Evolutionary conservation across 345 rosid species (phyloP).

Genomic region (Stellera chamaejasme): DNA sequence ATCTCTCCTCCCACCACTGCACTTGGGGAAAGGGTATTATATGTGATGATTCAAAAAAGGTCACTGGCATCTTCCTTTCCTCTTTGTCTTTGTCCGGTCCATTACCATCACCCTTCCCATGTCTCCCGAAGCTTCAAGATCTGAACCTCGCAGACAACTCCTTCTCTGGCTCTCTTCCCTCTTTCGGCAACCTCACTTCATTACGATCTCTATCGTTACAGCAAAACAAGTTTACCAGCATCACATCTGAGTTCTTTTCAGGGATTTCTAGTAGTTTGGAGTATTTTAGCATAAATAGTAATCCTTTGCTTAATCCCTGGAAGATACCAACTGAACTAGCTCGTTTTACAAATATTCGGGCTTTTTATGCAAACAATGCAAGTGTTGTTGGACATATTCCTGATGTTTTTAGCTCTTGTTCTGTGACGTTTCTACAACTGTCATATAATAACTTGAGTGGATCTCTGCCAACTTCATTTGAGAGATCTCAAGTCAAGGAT

Average conservation of each 20-base stretch:
- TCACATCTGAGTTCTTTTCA: constrained; percentile 13
- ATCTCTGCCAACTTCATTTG: constrained; percentile 30
- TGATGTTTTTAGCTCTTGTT: constrained; percentile 26
- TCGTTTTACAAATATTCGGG: constrained; percentile 12
- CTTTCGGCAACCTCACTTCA: no score
- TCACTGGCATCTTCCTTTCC: constrained; percentile 23
- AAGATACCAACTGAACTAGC: constrained; percentile 23
- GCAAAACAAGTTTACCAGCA: constrained; percentile 34
- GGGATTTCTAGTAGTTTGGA: constrained; percentile 31
- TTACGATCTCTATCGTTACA: no score
- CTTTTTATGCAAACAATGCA: constrained; percentile 13
- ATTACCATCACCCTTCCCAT: constrained; percentile 18
- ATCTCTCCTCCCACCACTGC: constrained; percentile 22
- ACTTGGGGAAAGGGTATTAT: constrained; percentile 19
- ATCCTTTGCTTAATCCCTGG: constrained; percentile 28
- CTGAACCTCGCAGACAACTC: constrained; percentile 9
- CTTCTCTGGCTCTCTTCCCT: no score
- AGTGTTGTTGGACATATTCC: constrained; percentile 30
- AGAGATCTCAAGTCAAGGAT: constrained; percentile 19
- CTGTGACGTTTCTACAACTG: constrained; percentile 20
- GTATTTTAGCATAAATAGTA: constrained; percentile 18
- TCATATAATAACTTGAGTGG: constrained; percentile 43
- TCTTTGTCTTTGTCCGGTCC: constrained; percentile 16
- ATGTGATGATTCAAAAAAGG: constrained; percentile 24
- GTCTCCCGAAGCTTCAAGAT: constrained; percentile 1